These are phyloP conservation scores for Quercus agrifolia DNA, from an alignment of 306 rosid species.

Conservation along the genomic window DNA sequence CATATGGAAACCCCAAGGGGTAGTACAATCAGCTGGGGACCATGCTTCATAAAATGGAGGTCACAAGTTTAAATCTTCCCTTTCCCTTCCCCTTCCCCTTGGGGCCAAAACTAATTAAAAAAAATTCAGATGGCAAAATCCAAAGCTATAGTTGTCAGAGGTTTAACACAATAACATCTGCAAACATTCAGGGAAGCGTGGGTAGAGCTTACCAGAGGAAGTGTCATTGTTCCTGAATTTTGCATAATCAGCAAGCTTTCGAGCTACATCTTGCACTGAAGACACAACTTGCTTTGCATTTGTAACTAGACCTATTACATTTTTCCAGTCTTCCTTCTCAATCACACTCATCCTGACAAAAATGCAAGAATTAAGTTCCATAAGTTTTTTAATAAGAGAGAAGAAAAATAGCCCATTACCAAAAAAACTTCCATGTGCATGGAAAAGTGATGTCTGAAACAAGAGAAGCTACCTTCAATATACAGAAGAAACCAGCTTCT, in stretches of 20 bases:
- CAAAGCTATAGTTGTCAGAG: neutral
- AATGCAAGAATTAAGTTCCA: constrained; percentile 11
- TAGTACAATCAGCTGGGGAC: too few species aligned
- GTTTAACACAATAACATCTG: neutral
- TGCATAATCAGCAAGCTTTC: constrained; percentile 74
- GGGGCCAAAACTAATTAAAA: too few species aligned
- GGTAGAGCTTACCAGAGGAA: constrained; percentile 42
- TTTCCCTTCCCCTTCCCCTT: too few species aligned
- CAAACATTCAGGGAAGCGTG: neutral
- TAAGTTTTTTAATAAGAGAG: neutral
- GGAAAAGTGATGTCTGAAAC: constrained; percentile 1
- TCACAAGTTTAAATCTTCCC: too few species aligned
- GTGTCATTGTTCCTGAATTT: constrained; percentile 50
- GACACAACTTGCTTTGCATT: constrained; percentile 85
- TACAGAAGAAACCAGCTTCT: neutral
- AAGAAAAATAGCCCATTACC: neutral
- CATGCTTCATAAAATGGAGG: too few species aligned
- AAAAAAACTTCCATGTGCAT: constrained; percentile 15
- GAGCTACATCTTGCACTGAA: constrained; percentile 85
- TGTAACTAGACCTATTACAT: constrained; percentile 65
- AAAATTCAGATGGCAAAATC: neutral
- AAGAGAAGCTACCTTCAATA: neutral
- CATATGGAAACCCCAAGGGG: too few species aligned
- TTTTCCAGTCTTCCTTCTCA: constrained; percentile 86
- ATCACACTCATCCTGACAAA: constrained; percentile 64